Percentiles rank a stretch among this genome's conserved stretches.
Conservation (phyloP, 2,329 filamentous ascomycete species). For the Lasiodiplodia sp. region DNA sequence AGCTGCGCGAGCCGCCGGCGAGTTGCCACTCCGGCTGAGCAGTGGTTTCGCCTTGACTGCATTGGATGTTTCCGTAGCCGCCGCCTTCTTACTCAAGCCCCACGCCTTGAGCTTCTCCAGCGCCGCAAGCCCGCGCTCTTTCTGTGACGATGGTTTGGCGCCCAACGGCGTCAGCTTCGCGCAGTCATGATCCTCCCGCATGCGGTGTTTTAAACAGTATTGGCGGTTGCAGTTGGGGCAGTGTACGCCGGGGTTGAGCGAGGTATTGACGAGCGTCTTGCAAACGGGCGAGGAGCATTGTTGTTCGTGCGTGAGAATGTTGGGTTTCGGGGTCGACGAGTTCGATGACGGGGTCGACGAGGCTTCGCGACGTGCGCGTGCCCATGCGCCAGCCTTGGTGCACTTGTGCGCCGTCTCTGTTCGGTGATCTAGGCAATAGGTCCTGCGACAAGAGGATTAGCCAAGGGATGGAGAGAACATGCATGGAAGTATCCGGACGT, state of each 20-base stretch:
- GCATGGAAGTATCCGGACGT: conserved; percentile 30
- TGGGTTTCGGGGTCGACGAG: conserved; percentile 53
- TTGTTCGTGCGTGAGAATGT: conserved; percentile 68
- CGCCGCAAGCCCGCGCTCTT: conserved; percentile 74
- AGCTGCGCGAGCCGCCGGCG: conserved; percentile 67
- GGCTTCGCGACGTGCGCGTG: conserved; percentile 54
- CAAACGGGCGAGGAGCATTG: conserved; percentile 72
- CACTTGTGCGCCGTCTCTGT: conserved; percentile 82
- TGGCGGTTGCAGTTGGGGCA: conserved; percentile 74
- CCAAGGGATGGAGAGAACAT: not conserved
- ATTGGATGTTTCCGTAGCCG: conserved; percentile 63
- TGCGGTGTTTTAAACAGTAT: conserved; percentile 80
- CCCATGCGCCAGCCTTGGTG: conserved; percentile 67
- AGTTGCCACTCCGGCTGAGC: conserved; percentile 9
- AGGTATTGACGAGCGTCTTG: conserved; percentile 75
- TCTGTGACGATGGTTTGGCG: conserved; percentile 56
- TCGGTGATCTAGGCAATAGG: conserved; percentile 93
- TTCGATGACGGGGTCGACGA: conserved; percentile 40
- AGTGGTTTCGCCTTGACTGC: conserved; percentile 40
- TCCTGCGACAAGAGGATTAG: conserved; percentile 54
- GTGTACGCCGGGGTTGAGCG: conserved; percentile 72
- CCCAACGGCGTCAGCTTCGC: conserved; percentile 71
- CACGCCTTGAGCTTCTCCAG: conserved; percentile 80
- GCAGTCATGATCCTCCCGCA: conserved; percentile 85
- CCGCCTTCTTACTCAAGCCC: conserved; percentile 76